Evolutionary conservation across 306 rosid genomes (phyloP).

Genomic region (Sicyos edulis): DNA sequence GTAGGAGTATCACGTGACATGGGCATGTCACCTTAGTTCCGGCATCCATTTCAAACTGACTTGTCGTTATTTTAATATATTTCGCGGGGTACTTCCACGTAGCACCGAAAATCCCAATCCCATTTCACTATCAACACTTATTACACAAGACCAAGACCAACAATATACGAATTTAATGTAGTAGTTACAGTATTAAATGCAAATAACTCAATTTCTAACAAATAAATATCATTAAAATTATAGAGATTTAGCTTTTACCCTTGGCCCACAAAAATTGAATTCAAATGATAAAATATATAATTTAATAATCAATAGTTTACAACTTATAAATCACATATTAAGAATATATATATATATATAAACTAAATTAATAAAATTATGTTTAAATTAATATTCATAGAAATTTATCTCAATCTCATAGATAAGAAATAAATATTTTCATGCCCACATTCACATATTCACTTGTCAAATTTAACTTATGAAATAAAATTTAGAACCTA

Average conservation of each 20-base stretch:
- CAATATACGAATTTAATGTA: constrained; percentile 1
- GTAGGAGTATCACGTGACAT: constrained; percentile 12
- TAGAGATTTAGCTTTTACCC: neutral
- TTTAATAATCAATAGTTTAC: too few relatives aligned
- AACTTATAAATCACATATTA: too few relatives aligned
- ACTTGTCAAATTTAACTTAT: too few relatives aligned
- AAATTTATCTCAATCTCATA: too few relatives aligned
- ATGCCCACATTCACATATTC: too few relatives aligned
- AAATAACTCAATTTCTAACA: neutral
- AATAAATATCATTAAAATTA: neutral
- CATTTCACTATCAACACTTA: neutral
- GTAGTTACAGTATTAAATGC: neutral
- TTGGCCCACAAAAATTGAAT: too few relatives aligned
- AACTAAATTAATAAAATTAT: too few relatives aligned
- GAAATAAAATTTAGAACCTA: too few relatives aligned
- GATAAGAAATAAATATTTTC: too few relatives aligned
- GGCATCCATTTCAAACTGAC: constrained; percentile 1
- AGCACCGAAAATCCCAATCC: neutral
- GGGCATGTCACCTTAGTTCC: constrained; percentile 18
- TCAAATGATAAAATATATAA: too few relatives aligned
- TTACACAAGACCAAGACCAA: neutral
- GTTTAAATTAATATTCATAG: too few relatives aligned
- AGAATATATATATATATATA: too few relatives aligned
- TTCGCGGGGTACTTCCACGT: constrained; percentile 17
- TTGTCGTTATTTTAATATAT: constrained; percentile 6